These are phyloP conservation scores for Magnaporthales sp. DNA, from an alignment of 2,329 filamentous ascomycete genomes.

Conservation along the genomic window DNA sequence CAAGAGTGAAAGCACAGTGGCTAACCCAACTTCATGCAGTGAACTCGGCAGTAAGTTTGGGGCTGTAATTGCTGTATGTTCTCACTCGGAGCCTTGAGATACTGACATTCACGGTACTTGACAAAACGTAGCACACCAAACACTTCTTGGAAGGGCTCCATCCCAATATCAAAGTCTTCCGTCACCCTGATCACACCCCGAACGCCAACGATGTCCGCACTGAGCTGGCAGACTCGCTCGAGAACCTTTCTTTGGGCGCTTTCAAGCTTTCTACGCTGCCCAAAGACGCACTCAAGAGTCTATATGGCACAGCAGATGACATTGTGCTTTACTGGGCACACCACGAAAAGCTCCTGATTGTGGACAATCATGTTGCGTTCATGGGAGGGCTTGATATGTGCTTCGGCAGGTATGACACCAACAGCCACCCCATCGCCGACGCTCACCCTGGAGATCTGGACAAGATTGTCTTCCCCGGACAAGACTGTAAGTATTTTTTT, in stretches of 20 bases:
- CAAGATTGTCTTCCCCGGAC: slow-evolving; percentile 73
- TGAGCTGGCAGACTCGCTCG: slow-evolving; percentile 56
- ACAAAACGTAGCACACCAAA: slow-evolving; percentile 59
- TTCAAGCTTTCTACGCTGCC: slow-evolving; percentile 57
- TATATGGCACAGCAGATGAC: slow-evolving; percentile 76
- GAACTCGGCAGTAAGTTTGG: slow-evolving; percentile 7
- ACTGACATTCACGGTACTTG: neutral
- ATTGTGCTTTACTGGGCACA: slow-evolving; percentile 88
- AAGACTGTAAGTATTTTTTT: slow-evolving; percentile 50
- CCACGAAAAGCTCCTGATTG: slow-evolving; percentile 80
- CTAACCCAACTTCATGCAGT: neutral
- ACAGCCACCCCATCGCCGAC: slow-evolving; percentile 76
- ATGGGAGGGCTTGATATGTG: slow-evolving; percentile 88
- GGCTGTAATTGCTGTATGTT: neutral
- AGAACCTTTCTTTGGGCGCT: slow-evolving; percentile 35
- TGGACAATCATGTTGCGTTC: slow-evolving; percentile 74
- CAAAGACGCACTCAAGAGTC: slow-evolving; percentile 61
- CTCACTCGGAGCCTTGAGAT: slow-evolving; percentile 17
- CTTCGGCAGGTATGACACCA: slow-evolving; percentile 84
- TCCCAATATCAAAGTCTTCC: slow-evolving; percentile 78
- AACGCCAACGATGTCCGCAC: slow-evolving; percentile 59
- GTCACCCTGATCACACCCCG: slow-evolving; percentile 81
- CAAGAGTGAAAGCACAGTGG: slow-evolving; percentile 2
- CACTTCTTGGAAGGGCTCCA: slow-evolving; percentile 68
- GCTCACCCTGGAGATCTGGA: slow-evolving; percentile 71